Evolutionary conservation across 129 eudicot genomes (phyloP).

Genomic region (Artemisia annua): DNA sequence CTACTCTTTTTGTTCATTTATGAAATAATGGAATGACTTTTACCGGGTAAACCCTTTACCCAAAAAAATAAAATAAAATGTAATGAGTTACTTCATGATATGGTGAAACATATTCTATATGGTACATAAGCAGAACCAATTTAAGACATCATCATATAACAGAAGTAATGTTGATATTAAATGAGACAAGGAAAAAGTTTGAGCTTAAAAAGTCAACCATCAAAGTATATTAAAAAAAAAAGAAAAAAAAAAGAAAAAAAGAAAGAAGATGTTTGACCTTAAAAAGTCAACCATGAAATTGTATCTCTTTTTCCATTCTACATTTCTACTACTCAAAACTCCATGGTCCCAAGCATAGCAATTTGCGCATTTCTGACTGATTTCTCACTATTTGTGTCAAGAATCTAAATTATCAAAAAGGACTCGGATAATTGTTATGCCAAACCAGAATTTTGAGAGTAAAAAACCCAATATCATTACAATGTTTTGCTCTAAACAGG

Average conservation of each 20-base stretch:
- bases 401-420: neutral
- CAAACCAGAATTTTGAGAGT: conserved; percentile 5
- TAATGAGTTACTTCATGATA: neutral
- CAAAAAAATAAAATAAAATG: no score
- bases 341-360: neutral
- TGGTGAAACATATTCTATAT: no score
- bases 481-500: conserved; percentile 12
- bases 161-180: neutral
- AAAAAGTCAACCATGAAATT: neutral
- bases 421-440: neutral
- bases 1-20: no score
- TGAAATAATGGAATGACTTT: no score
- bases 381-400: neutral
- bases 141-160: neutral
- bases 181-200: neutral
- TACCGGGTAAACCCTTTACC: no score
- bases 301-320: neutral
- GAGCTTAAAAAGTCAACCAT: neutral
- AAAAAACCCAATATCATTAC: neutral
- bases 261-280: neutral
- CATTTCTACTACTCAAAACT: neutral
- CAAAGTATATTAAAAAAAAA: no score
- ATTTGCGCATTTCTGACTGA: neutral
- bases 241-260: no score
- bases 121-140: neutral